These are phyloP conservation scores for Claviceps sp. DNA, from an alignment of 2,329 filamentous ascomycete species.

Conservation along the genomic window DNA sequence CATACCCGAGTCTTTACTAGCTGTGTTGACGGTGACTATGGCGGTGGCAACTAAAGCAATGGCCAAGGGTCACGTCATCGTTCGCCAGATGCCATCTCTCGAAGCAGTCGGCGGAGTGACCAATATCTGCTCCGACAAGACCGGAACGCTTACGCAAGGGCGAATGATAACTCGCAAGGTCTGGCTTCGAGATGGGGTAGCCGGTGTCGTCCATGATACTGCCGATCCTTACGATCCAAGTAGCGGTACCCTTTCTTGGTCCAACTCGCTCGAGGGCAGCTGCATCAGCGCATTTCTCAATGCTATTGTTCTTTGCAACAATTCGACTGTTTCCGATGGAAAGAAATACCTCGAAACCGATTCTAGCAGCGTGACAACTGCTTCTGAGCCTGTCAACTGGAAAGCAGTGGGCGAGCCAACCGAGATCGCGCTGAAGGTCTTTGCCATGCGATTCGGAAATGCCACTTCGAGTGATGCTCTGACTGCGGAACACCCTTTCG, in stretches of 20 bases:
- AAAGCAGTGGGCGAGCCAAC: conserved; percentile 53
- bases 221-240: conserved; percentile 49
- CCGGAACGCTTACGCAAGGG: conserved; percentile 51
- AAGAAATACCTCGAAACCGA: conserved; percentile 34
- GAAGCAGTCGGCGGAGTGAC: conserved; percentile 58
- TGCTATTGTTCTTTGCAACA: conserved; percentile 50
- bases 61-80: conserved; percentile 51
- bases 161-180: conserved; percentile 53
- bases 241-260: conserved; percentile 37
- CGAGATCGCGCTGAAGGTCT: conserved; percentile 61
- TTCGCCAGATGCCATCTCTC: conserved; percentile 50
- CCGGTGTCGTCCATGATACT: conserved; percentile 38
- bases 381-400: conserved; percentile 35
- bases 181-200: conserved; percentile 43
- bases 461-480: conserved; percentile 32
- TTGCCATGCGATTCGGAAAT: conserved; percentile 53
- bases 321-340: conserved; percentile 34
- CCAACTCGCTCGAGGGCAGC: conserved; percentile 24
- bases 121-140: conserved; percentile 59
- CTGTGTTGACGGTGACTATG: conserved; percentile 59
- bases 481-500: conserved; percentile 57
- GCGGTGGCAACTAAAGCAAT: conserved; percentile 52
- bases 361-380: conserved; percentile 32
- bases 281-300: conserved; percentile 35
- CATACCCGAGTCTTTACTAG: conserved; percentile 53